These are phyloP conservation scores for Omphalotus olearius DNA, from an alignment of 1,284 basidiomycete species.

Conservation along the genomic window DNA sequence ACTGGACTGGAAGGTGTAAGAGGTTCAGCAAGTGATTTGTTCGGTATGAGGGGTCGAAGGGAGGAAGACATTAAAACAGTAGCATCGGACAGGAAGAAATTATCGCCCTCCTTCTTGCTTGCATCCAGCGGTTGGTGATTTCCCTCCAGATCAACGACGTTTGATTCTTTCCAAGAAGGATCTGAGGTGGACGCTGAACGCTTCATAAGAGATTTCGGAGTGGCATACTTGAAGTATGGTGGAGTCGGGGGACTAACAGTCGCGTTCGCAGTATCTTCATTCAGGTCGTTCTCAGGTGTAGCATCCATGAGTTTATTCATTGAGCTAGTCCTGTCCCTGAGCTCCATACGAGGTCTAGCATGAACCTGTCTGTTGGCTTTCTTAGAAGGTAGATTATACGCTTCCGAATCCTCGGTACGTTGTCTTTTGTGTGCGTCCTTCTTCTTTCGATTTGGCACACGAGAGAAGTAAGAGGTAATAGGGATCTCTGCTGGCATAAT, in stretches of 20 bases:
- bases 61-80: not conserved
- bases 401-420: not conserved
- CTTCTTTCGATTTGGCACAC: not conserved
- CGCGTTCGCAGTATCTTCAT: not conserved
- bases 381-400: not conserved
- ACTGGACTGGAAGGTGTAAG: slow-evolving; percentile 4
- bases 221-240: slow-evolving; percentile 5
- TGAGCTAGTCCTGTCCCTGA: slow-evolving; percentile 3
- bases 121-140: too few species aligned
- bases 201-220: slow-evolving; percentile 10
- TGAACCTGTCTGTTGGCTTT: slow-evolving; percentile 2
- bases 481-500: slow-evolving; percentile 13
- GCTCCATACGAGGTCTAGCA: not conserved
- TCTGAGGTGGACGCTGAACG: not conserved
- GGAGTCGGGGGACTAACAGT: not conserved
- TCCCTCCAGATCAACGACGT: too few species aligned
- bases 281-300: not conserved
- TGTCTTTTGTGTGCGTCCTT: slow-evolving; percentile 12
- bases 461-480: slow-evolving; percentile 17
- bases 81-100: too few species aligned
- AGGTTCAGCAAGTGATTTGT: not conserved
- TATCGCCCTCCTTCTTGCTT: too few species aligned
- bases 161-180: not conserved
- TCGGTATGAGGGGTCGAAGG: not conserved
- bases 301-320: not conserved